A percentile compares a stretch with the other conserved stretches of the same genome.
Conservation (phyloP, 2,329 filamentous ascomycete genomes). For the Scorias spongiosa region DNA sequence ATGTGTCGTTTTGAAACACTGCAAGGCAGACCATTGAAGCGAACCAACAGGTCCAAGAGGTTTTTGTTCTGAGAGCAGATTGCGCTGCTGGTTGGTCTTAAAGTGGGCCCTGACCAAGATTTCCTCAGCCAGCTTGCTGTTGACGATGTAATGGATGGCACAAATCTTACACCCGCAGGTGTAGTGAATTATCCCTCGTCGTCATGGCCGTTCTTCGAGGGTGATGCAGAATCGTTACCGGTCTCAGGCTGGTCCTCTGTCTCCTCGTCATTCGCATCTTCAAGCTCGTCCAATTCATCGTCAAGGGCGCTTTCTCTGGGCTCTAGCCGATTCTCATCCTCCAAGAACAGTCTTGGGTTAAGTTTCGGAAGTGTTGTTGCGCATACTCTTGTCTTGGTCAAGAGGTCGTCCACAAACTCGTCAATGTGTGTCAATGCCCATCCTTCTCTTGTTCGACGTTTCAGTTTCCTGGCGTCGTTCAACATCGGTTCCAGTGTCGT, state of each 20-base stretch:
- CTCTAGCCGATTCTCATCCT: conserved; percentile 79
- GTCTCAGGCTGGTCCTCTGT: conserved; percentile 20
- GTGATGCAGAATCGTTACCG: background rate
- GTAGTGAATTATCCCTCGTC: background rate
- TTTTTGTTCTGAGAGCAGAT: too few species aligned
- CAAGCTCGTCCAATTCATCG: conserved; percentile 55
- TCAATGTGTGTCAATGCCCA: conserved; percentile 71
- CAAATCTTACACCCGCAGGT: too few species aligned
- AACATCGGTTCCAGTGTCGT: conserved; percentile 66
- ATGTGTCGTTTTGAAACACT: too few species aligned
- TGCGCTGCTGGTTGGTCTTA: too few species aligned
- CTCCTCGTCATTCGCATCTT: conserved; percentile 41
- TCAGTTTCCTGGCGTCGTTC: conserved; percentile 69
- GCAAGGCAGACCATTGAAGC: too few species aligned
- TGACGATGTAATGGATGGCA: too few species aligned
- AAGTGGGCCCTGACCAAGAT: too few species aligned
- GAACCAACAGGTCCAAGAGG: too few species aligned
- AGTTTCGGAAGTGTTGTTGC: conserved; percentile 88
- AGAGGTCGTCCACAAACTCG: conserved; percentile 81
- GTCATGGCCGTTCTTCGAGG: background rate
- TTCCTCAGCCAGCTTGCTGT: too few species aligned
- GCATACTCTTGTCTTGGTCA: conserved; percentile 79
- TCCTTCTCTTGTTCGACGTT: conserved; percentile 57
- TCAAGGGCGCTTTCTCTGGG: conserved; percentile 71
- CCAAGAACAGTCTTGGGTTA: conserved; percentile 63